Conservation (phyloP, 202 grass and related monocot genomes). For the Brachypodium distachyon region DNA sequence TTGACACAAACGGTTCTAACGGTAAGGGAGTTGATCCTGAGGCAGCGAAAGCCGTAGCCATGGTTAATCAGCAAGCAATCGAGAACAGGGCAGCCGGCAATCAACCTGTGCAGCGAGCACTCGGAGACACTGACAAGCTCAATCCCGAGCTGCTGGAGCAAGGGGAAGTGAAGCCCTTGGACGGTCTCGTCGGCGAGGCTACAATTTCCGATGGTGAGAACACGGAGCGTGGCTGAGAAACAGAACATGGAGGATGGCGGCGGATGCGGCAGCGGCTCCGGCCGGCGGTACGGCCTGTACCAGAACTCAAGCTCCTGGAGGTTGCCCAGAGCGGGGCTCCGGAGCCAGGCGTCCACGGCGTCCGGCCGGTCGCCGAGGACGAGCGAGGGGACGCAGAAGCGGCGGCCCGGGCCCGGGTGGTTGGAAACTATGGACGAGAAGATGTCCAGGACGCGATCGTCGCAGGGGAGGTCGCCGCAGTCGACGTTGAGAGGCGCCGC, state of each 20-base stretch:
- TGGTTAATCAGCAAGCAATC: slow-evolving; percentile 9
- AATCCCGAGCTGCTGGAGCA: neutral
- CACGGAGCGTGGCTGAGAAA: neutral
- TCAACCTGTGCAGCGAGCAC: neutral
- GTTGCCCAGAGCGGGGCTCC: neutral
- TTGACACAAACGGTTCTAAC: neutral
- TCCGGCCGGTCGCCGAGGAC: neutral
- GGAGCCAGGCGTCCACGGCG: neutral
- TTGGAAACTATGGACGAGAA: neutral
- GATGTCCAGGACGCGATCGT: neutral
- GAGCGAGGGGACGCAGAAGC: neutral
- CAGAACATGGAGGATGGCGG: neutral
- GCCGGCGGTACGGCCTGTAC: neutral
- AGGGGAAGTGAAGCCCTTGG: neutral
- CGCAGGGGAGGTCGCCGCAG: neutral
- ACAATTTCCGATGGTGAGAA: neutral
- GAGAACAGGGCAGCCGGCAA: slow-evolving; percentile 4
- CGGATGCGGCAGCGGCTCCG: neutral
- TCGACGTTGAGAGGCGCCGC: neutral
- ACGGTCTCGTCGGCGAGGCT: neutral
- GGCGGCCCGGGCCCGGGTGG: neutral
- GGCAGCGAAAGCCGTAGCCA: neutral
- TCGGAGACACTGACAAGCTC: slow-evolving; percentile 1
- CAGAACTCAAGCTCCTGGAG: neutral
- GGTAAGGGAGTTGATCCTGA: slow-evolving; percentile 3